Evolutionary conservation across 139 green algal genomes (phyloP).

Genomic region (Chlorella sorokiniana): DNA sequence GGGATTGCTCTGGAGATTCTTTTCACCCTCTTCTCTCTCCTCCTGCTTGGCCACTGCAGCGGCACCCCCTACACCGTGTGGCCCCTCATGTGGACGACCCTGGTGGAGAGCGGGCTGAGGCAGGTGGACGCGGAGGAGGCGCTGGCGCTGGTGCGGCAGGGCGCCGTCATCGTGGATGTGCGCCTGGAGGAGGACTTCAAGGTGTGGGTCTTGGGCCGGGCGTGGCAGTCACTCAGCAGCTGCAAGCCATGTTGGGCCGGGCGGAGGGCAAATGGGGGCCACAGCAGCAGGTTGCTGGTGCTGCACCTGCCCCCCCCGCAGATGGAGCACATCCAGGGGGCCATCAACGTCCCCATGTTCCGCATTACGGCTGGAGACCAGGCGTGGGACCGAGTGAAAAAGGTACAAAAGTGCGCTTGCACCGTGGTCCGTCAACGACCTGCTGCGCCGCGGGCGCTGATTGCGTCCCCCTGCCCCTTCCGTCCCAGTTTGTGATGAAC

Average conservation of each 20-base stretch:
- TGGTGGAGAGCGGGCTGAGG: conserved; percentile 37
- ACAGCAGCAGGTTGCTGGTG: neutral
- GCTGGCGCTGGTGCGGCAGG: conserved; percentile 49
- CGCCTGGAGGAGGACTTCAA: conserved; percentile 44
- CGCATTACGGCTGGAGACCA: conserved; percentile 51
- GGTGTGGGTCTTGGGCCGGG: conserved; percentile 2
- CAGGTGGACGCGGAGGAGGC: conserved; percentile 37
- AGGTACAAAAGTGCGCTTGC: neutral
- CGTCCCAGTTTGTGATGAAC: conserved; percentile 58
- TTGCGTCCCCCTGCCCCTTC: neutral
- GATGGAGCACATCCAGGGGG: conserved; percentile 46
- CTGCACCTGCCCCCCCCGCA: neutral
- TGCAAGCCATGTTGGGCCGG: neutral
- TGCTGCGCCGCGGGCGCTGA: neutral
- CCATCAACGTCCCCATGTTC: conserved; percentile 71
- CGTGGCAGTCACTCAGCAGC: neutral
- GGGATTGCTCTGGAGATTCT: neutral
- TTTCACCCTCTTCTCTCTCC: neutral
- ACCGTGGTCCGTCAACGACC: neutral
- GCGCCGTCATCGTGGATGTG: conserved; percentile 66
- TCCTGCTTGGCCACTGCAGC: conserved; percentile 3
- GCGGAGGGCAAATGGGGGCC: neutral
- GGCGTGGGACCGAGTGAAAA: conserved; percentile 71
- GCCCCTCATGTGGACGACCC: conserved; percentile 43
- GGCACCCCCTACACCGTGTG: conserved; percentile 55